Evolutionary conservation across 352 stramenopile species (phyloP).

Genomic region (Phytophthora meadii): DNA sequence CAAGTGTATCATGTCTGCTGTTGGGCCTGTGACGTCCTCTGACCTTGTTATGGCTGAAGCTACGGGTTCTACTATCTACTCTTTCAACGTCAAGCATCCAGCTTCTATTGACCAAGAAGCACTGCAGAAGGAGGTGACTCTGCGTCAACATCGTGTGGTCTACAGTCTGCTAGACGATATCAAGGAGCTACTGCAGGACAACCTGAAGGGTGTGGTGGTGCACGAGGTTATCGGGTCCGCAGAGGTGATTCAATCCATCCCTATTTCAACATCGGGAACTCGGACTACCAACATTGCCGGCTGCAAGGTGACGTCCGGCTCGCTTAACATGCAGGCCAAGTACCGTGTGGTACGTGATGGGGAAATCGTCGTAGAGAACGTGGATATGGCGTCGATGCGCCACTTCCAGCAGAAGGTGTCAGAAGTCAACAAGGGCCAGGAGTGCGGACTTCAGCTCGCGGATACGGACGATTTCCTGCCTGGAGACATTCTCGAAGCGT

Average conservation of each 20-base stretch:
- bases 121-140: constrained; percentile 75
- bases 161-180: constrained; percentile 92
- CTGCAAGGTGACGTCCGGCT: constrained; percentile 95
- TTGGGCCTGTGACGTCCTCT: constrained; percentile 83
- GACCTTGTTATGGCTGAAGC: constrained; percentile 87
- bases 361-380: constrained; percentile 89
- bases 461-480: constrained; percentile 93
- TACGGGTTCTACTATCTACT: constrained; percentile 85
- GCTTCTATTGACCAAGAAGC: constrained; percentile 80
- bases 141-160: constrained; percentile 85
- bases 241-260: constrained; percentile 86
- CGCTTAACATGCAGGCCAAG: constrained; percentile 88
- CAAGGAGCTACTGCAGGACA: constrained; percentile 75
- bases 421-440: constrained; percentile 93
- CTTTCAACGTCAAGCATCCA: constrained; percentile 89
- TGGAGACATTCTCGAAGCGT: constrained; percentile 96
- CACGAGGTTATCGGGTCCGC: constrained; percentile 73
- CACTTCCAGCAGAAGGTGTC: constrained; percentile 94
- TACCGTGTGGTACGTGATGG: constrained; percentile 92
- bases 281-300: constrained; percentile 96
- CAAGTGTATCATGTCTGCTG: constrained; percentile 86
- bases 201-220: constrained; percentile 71
- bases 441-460: constrained; percentile 97
- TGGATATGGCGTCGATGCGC: constrained; percentile 85
- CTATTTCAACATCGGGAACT: constrained; percentile 78